Conservation (phyloP, 495 filamentous ascomycete genomes). For the Apodospora peruviana region DNA sequence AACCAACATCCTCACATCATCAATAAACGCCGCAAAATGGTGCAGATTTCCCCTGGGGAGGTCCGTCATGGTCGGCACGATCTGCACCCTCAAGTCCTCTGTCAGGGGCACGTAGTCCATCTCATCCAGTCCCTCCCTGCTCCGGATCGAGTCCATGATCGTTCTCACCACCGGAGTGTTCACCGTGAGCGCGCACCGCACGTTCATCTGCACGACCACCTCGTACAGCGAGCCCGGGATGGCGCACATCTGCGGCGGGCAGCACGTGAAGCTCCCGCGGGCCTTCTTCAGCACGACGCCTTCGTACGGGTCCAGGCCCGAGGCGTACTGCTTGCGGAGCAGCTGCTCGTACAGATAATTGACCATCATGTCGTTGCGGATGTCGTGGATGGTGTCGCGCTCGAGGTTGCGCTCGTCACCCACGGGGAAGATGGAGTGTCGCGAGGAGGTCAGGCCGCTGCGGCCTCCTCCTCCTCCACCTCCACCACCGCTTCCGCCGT, state of each 20-base stretch:
- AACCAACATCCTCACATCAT: constrained; percentile 48
- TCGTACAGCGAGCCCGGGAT: constrained; percentile 44
- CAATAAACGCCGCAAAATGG: constrained; percentile 64
- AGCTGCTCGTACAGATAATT: constrained; percentile 59
- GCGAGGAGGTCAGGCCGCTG: constrained; percentile 17
- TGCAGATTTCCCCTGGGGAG: constrained; percentile 56
- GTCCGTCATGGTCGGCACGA: constrained; percentile 49
- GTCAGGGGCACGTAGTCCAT: constrained; percentile 49
- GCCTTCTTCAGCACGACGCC: constrained; percentile 57
- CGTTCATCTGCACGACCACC: constrained; percentile 50
- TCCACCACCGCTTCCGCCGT: neutral
- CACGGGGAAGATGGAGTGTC: constrained; percentile 37
- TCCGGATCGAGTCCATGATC: constrained; percentile 13
- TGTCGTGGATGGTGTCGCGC: constrained; percentile 39
- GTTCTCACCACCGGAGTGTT: constrained; percentile 25
- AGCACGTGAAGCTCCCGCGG: constrained; percentile 48
- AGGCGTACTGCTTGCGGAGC: constrained; percentile 51
- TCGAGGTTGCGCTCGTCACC: constrained; percentile 40
- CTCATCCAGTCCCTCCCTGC: constrained; percentile 21
- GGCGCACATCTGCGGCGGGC: constrained; percentile 46
- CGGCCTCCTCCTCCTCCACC: neutral
- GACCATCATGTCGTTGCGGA: constrained; percentile 55
- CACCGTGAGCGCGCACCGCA: constrained; percentile 33
- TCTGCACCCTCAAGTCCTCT: constrained; percentile 54
- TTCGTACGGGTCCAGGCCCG: constrained; percentile 47